These are phyloP conservation scores for Endotrypanum monterogeii DNA, from an alignment of 208 protist genomes.

Conservation along the genomic window DNA sequence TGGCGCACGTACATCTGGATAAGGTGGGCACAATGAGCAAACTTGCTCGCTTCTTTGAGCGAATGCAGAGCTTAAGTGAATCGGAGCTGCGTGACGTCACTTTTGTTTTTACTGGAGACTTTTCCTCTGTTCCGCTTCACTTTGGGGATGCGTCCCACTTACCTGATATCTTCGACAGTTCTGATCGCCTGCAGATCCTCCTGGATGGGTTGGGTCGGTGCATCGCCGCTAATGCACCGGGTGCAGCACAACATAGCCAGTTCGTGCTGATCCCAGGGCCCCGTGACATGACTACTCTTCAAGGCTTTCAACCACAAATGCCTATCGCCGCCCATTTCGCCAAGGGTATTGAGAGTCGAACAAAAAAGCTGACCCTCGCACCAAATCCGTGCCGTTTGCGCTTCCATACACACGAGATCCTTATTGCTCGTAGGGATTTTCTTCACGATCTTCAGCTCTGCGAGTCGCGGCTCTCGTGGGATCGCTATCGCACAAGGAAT, in stretches of 20 bases:
- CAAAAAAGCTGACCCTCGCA: slow-evolving; percentile 73
- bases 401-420: slow-evolving; percentile 87
- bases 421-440: slow-evolving; percentile 79
- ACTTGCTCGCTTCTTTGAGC: slow-evolving; percentile 69
- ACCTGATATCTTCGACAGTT: slow-evolving; percentile 64
- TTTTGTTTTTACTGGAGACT: slow-evolving; percentile 81
- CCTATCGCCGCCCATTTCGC: slow-evolving; percentile 58
- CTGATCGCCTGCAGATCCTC: slow-evolving; percentile 48
- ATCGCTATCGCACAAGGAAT: slow-evolving; percentile 21
- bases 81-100: slow-evolving; percentile 77
- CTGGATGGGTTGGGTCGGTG: slow-evolving; percentile 61
- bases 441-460: slow-evolving; percentile 65
- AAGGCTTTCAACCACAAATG: slow-evolving; percentile 78
- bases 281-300: slow-evolving; percentile 61
- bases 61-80: slow-evolving; percentile 84
- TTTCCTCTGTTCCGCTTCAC: slow-evolving; percentile 65
- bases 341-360: slow-evolving; percentile 48
- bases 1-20: slow-evolving; percentile 87
- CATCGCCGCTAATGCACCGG: slow-evolving; percentile 65
- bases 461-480: slow-evolving; percentile 38
- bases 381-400: slow-evolving; percentile 86
- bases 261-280: slow-evolving; percentile 85
- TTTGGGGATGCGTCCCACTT: slow-evolving; percentile 85
- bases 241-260: slow-evolving; percentile 72
- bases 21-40: slow-evolving; percentile 51